Conservation (phyloP, 352 stramenopile species). For the Pythium volutum region DNA sequence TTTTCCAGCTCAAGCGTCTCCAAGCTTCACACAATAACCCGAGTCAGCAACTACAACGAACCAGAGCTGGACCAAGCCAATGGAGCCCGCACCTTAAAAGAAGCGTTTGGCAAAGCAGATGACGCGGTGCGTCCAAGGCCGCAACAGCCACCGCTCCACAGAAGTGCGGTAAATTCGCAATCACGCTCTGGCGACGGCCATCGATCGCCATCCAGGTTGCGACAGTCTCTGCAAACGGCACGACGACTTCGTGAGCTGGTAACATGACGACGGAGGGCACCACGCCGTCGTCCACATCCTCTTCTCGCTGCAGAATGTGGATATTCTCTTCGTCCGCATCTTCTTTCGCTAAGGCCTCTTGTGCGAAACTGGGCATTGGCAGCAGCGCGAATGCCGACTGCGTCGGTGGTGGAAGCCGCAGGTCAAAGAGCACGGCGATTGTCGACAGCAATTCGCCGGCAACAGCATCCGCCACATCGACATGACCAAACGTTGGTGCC, state of each 20-base stretch:
- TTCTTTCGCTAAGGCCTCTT: constrained; percentile 33
- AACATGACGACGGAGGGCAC: background rate
- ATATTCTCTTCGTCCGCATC: constrained; percentile 34
- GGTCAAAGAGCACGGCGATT: constrained; percentile 55
- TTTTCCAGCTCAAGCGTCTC: constrained; percentile 29
- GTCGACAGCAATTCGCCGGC: constrained; percentile 53
- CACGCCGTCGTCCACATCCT: constrained; percentile 1
- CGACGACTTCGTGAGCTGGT: background rate
- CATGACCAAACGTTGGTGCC: background rate
- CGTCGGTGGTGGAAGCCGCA: constrained; percentile 33
- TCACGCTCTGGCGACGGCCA: constrained; percentile 3
- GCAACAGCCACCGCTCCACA: constrained; percentile 4
- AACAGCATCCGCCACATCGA: constrained; percentile 36
- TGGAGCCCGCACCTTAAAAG: constrained; percentile 23
- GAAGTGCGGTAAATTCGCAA: constrained; percentile 16
- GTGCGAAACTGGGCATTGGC: constrained; percentile 53
- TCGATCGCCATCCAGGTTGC: constrained; percentile 9
- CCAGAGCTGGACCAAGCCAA: background rate
- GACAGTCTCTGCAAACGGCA: constrained; percentile 6
- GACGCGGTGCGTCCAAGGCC: background rate
- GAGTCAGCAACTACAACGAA: background rate
- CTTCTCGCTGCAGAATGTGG: constrained; percentile 23
- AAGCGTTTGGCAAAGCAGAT: constrained; percentile 14
- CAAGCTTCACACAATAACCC: constrained; percentile 31
- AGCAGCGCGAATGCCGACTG: constrained; percentile 52